Evolutionary conservation across 257 asterid species (phyloP), one percentile per base, ranked within the genome.

Genomic region (Jacaranda mimosifolia): DNA sequence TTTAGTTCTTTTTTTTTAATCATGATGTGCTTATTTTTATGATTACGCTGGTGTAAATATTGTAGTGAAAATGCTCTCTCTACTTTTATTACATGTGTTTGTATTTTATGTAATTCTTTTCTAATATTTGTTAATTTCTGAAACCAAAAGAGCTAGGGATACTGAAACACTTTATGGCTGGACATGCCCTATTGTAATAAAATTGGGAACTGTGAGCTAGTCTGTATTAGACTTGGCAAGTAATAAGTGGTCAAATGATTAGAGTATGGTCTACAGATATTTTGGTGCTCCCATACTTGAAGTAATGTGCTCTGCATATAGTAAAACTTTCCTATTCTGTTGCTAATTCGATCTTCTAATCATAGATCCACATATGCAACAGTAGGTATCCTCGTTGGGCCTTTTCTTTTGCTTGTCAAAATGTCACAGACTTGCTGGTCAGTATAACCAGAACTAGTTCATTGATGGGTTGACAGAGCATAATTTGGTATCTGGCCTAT

Each of bases 401-500:
- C 38, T 12, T 66, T 59, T 56, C 56, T 55, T 57, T 43, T 68
- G 58, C 80, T 79, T 60, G 64, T 62, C 63, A 68, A 18, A 62
- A 35, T 45, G 15, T 51, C 18, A 60, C 21, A 63, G 69, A 39
- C 73, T 62, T 72, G 66, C 60, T 79, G n/a, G 51, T 79, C 73
- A 75, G 52, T 39, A 51, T 26, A 73, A 70, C 73, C 67, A 38
- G 70, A 70, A 49, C 19, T 56, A 51, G 46, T 17, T 73, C 36
- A 36, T 9, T 68, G 74, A 71, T 58, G 70, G 65, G 68, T 74
- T 36, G 45, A 59, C 32, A 26, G 2, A 68, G 21, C 63, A 49
- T 74, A 63, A 67, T 75, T 76, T 79, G n/a, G 56, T 72, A 39
- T 78, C 78, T 83, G 77, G 70, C 73, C 40, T 43, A 70, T 77